A percentile compares a stretch with the other conserved stretches of the same genome.
phyloP scores from a whole-genome alignment of 768 basidiomycete genomes.

The Amanita rimosa region DNA sequence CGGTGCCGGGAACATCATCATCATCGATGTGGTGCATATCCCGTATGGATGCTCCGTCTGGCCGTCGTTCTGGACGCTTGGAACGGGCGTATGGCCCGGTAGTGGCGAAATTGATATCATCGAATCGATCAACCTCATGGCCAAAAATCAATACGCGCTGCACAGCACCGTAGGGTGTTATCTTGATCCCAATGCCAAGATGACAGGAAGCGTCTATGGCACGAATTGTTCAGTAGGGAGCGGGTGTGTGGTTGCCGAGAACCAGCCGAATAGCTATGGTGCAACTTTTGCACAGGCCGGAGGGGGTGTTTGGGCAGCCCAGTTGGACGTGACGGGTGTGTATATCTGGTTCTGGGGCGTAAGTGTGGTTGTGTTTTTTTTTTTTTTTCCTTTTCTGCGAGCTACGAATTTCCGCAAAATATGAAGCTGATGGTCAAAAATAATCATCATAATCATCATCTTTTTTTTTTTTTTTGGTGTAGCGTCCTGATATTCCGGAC shows the following conservation, averaged over 20 bases:
- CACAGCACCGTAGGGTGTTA: slow-evolving; percentile 47
- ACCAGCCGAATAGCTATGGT: slow-evolving; percentile 51
- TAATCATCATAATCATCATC: too few species aligned
- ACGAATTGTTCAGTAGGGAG: slow-evolving; percentile 45
- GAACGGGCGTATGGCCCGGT: slow-evolving; percentile 28
- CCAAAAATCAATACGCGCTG: slow-evolving; percentile 65
- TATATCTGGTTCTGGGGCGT: slow-evolving; percentile 36
- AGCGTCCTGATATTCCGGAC: slow-evolving; percentile 33
- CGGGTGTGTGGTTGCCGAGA: slow-evolving; percentile 60
- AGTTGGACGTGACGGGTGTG: slow-evolving; percentile 43
- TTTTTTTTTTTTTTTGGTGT: not conserved
- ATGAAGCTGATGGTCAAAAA: not conserved
- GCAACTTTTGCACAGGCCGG: slow-evolving; percentile 53
- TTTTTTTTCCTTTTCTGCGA: not conserved
- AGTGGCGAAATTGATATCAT: slow-evolving; percentile 55
- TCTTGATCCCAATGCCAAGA: slow-evolving; percentile 21
- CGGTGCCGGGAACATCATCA: slow-evolving; percentile 30
- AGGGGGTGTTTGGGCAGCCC: slow-evolving; percentile 70
- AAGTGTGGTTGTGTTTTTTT: slow-evolving; percentile 9
- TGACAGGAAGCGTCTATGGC: slow-evolving; percentile 40
- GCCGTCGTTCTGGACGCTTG: slow-evolving; percentile 39
- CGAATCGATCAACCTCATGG: slow-evolving; percentile 71
- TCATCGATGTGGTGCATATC: slow-evolving; percentile 34
- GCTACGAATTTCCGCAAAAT: not conserved
- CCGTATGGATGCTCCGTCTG: slow-evolving; percentile 44